These are phyloP conservation scores for Hygrocybe punicea DNA, from an alignment of 768 basidiomycete genomes.

Conservation along the genomic window DNA sequence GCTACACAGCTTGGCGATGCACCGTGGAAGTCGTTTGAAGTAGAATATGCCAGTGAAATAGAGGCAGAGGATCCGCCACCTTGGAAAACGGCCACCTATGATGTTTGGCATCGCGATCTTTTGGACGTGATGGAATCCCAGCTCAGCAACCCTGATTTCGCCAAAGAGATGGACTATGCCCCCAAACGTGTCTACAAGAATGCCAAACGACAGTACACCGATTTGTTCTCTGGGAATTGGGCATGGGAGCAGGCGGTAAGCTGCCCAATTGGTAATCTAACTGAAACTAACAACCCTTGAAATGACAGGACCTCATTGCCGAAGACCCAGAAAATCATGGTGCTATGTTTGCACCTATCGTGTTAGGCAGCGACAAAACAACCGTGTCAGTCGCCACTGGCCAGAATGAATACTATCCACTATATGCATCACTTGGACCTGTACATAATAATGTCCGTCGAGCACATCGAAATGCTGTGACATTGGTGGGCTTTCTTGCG, in stretches of 20 bases:
- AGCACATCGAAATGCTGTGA: slow-evolving; percentile 28
- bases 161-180: slow-evolving; percentile 15
- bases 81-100: slow-evolving; percentile 30
- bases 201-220: slow-evolving; percentile 21
- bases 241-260: slow-evolving; percentile 33
- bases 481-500: slow-evolving; percentile 32
- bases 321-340: slow-evolving; percentile 25
- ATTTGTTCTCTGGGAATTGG: slow-evolving; percentile 40
- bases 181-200: slow-evolving; percentile 22
- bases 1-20: slow-evolving; percentile 19
- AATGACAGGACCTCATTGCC: slow-evolving; percentile 25
- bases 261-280: not conserved
- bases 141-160: slow-evolving; percentile 22
- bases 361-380: slow-evolving; percentile 42
- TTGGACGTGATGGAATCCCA: slow-evolving; percentile 19
- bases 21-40: slow-evolving; percentile 20
- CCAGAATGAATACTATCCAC: slow-evolving; percentile 38
- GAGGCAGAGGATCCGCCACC: slow-evolving; percentile 13
- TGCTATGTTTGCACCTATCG: slow-evolving; percentile 28
- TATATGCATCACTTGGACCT: slow-evolving; percentile 31
- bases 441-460: slow-evolving; percentile 28
- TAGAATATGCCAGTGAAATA: slow-evolving; percentile 21
- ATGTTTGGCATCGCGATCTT: slow-evolving; percentile 22
- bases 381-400: slow-evolving; percentile 41
- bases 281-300: not conserved